Base-by-base conservation (phyloP, 805 yeast species). In the Wickerhamomyces queroliae region DNA sequence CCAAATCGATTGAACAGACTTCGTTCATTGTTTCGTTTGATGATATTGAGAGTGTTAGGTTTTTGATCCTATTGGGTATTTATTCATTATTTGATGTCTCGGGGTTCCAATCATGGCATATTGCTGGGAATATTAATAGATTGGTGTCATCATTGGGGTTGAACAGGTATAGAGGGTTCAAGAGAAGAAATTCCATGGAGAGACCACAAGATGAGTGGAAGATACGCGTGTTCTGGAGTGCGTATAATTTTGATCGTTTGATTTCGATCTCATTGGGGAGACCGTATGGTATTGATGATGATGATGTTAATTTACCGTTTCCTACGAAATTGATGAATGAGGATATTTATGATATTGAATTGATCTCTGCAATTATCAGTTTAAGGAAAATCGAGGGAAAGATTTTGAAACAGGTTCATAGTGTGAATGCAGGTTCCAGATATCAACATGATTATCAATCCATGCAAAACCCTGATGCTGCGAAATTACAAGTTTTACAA, bases 31-130 rank as follows among this genome's bases (percentile, higher is more conserved):
- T 73, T 30, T 52, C 62, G 1, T 56, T 60, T 34, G 70, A 69
- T 40, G 66, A 66, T 44, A 41, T 63, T 7, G 66, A 62, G 17
- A 65, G 73, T 2, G 60, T 74, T 2, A 63, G 61, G 42, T 61
- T 70, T 37, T 46, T 74, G 30, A 38, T 73, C 21, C 50, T 74
- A 5, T 53, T 75, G 15, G 76, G 75, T 10, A 61, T 75, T 21
- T 72, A 71, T 47, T 70, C 79, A 0, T 69, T 70, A 37, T 73
- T 72, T 48, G 77, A 74, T 44, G 69, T 72, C 10, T 54, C 65
- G 29, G 76, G 76, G 4, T 61, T 68, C 10, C 64, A 71, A 19
- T 64, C 78, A 1, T 74, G 80, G 81, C 69, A 72, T 28, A 61
- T 74, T 18, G 67, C 70, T 39, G 78, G 80, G 1, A 50, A 72